A percentile compares a stretch with the other conserved stretches of the same genome.
phyloP scores from a whole-genome alignment of 192 early-diverging fungal genomes.

The Backusella liffmaniae region DNA sequence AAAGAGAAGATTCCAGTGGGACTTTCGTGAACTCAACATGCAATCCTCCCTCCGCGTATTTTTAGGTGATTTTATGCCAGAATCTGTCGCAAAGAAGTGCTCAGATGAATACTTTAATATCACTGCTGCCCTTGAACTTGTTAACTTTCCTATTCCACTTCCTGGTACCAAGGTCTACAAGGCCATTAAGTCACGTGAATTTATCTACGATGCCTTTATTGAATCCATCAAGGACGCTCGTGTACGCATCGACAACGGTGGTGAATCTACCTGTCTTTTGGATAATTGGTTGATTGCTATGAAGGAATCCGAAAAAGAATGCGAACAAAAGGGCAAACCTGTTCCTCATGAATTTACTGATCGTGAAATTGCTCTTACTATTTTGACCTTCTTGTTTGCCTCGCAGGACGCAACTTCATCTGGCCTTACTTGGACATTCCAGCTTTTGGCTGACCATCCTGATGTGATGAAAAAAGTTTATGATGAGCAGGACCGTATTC shows the following conservation, averaged over 20 bases:
- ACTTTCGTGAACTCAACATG: conserved; percentile 46
- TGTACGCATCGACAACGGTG: conserved; percentile 29
- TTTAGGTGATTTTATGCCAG: conserved; percentile 35
- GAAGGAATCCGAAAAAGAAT: conserved; percentile 22
- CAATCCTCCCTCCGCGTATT: conserved; percentile 42
- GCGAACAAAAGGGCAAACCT: conserved; percentile 12
- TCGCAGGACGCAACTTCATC: conserved; percentile 45
- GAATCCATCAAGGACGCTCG: conserved; percentile 35
- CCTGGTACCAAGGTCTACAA: conserved; percentile 46
- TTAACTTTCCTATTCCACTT: conserved; percentile 45
- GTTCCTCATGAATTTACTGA: conserved; percentile 37
- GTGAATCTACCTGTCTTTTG: conserved; percentile 30
- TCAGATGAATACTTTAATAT: conserved; percentile 43
- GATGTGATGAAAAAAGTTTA: conserved; percentile 38
- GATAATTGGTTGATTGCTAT: conserved; percentile 38
- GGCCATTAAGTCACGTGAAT: conserved; percentile 41
- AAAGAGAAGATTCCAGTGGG: conserved; percentile 28
- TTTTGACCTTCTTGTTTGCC: conserved; percentile 45
- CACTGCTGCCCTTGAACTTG: conserved; percentile 44
- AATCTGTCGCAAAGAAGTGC: conserved; percentile 32
- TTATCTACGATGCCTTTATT: conserved; percentile 40
- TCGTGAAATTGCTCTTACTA: conserved; percentile 39
- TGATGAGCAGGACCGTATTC: conserved; percentile 32
- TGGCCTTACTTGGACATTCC: conserved; percentile 45
- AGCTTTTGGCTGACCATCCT: conserved; percentile 41